Evolutionary conservation across 352 stramenopile species (phyloP).

Genomic region (Elongisporangium anandrum): DNA sequence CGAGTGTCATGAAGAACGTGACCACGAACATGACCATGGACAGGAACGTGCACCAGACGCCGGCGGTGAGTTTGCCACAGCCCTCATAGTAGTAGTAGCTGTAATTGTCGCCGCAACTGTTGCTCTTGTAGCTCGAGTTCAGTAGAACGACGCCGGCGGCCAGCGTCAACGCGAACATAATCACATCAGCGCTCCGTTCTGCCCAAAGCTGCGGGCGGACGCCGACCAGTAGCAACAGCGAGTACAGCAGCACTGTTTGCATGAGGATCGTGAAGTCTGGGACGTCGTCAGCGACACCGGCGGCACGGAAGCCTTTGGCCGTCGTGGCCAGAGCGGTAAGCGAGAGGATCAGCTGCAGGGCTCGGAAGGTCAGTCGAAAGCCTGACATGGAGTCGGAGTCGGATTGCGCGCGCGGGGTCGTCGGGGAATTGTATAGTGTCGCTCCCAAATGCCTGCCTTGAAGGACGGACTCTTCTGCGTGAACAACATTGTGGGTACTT

Average conservation of each 20-base stretch:
- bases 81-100: background rate
- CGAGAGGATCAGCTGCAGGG: background rate
- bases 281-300: background rate
- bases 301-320: background rate
- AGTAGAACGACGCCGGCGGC: background rate
- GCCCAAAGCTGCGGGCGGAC: too few relatives aligned
- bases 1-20: background rate
- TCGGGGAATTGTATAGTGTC: background rate
- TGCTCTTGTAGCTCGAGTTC: background rate
- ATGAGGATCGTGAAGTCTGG: background rate
- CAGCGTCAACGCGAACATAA: background rate
- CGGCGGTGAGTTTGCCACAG: background rate
- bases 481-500: too few relatives aligned
- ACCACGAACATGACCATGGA: background rate
- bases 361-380: background rate
- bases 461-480: too few relatives aligned
- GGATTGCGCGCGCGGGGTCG: background rate
- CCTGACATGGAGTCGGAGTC: background rate
- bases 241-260: background rate
- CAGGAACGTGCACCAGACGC: background rate
- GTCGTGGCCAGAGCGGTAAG: background rate
- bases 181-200: background rate
- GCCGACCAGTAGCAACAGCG: background rate
- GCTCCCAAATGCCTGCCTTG: too few relatives aligned
- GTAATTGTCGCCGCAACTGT: background rate